A percentile compares a stretch with the other conserved stretches of the same genome.
Evolutionary conservation across 2,329 filamentous ascomycete genomes (phyloP).

Genomic region (Helicocarpus griseus): DNA sequence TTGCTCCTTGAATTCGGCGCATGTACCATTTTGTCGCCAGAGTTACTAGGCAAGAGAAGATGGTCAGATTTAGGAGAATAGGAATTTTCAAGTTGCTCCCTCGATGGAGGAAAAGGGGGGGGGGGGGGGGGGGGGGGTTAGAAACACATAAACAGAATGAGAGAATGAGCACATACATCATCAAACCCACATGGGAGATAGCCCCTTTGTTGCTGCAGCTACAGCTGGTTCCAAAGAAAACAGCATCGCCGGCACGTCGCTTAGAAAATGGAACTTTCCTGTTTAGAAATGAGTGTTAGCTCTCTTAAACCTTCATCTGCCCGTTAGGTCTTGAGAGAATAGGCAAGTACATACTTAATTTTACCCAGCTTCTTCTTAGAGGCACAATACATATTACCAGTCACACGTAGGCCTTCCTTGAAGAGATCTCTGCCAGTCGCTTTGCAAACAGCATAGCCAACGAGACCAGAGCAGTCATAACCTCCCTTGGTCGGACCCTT

Average conservation of each 20-base stretch:
- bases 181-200: conserved; percentile 18
- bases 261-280: conserved; percentile 17
- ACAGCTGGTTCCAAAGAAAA: conserved; percentile 16
- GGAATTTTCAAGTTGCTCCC: too few relatives aligned
- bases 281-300: not conserved
- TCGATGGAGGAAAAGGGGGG: too few relatives aligned
- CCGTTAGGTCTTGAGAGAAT: too few relatives aligned
- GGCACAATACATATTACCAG: conserved; percentile 19
- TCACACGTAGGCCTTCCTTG: conserved; percentile 16
- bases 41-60: not conserved
- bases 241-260: conserved; percentile 17
- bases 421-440: conserved; percentile 21
- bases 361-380: conserved; percentile 10
- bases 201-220: conserved; percentile 1
- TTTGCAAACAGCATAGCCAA: conserved; percentile 21
- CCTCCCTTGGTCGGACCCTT: conserved; percentile 18
- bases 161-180: conserved; percentile 21
- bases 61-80: not conserved
- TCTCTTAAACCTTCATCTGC: too few relatives aligned
- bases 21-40: not conserved
- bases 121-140: not conserved
- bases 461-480: conserved; percentile 21
- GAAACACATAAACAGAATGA: conserved; percentile 12
- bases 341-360: conserved; percentile 20
- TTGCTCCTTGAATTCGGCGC: not conserved